phyloP scores from a whole-genome alignment of 1,139 yeast species.

The Candida sp. region DNA sequence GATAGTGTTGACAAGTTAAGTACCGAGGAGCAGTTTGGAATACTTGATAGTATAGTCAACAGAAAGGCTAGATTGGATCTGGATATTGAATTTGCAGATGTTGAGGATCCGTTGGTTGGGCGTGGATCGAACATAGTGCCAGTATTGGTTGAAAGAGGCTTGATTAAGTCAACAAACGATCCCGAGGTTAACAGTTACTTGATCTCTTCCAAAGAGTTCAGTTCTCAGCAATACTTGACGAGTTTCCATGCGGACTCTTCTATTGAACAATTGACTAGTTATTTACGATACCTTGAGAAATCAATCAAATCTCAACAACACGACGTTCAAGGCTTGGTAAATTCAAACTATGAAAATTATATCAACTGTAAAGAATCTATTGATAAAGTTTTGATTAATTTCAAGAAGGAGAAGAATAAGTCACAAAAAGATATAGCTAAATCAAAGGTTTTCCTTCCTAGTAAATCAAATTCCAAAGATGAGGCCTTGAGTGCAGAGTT shows the following conservation, averaged over 20 bases:
- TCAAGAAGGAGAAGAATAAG: slow-evolving; percentile 32
- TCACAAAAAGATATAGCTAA: slow-evolving; percentile 36
- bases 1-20: slow-evolving; percentile 23
- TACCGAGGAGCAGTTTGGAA: slow-evolving; percentile 27
- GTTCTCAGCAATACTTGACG: slow-evolving; percentile 65
- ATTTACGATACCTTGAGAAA: slow-evolving; percentile 57
- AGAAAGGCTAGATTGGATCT: slow-evolving; percentile 6
- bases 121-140: slow-evolving; percentile 41
- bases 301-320: slow-evolving; percentile 64
- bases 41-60: slow-evolving; percentile 23
- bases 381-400: slow-evolving; percentile 33
- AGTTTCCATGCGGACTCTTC: slow-evolving; percentile 71
- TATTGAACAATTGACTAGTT: slow-evolving; percentile 54
- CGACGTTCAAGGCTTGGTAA: slow-evolving; percentile 64
- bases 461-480: slow-evolving; percentile 14
- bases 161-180: slow-evolving; percentile 36
- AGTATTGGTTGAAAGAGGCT: slow-evolving; percentile 35
- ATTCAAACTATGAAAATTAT: slow-evolving; percentile 70
- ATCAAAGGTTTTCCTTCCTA: slow-evolving; percentile 37
- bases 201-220: slow-evolving; percentile 70
- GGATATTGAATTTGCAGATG: slow-evolving; percentile 16
- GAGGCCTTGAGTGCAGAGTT: slow-evolving; percentile 29
- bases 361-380: slow-evolving; percentile 68
- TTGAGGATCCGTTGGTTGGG: slow-evolving; percentile 56
- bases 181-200: slow-evolving; percentile 52